These are phyloP conservation scores for Ophioceras dolichostomum DNA, from an alignment of 2,329 filamentous ascomycete species.

Conservation along the genomic window DNA sequence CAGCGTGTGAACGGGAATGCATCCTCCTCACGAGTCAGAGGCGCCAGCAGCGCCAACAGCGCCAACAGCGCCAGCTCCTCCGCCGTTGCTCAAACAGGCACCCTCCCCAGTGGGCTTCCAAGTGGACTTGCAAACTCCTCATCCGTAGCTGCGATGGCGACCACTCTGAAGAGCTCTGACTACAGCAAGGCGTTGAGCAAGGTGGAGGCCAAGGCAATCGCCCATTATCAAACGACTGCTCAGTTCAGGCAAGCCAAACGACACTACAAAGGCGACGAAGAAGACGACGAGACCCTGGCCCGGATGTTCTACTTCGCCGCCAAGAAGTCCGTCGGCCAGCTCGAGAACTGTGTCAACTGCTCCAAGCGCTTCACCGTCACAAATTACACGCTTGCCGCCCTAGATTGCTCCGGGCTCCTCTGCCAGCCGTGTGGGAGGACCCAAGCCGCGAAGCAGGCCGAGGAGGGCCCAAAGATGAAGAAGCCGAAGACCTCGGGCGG, in stretches of 20 bases:
- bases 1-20: conserved; percentile 4
- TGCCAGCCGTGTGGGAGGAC: conserved; percentile 74
- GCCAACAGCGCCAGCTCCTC: no score
- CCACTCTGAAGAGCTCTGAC: conserved; percentile 10
- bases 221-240: conserved; percentile 34
- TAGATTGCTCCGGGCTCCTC: conserved; percentile 75
- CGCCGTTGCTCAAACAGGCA: no score
- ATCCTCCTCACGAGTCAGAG: conserved; percentile 9
- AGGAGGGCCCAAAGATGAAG: conserved; percentile 45
- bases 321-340: conserved; percentile 56
- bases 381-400: conserved; percentile 70
- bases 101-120: not conserved
- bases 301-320: conserved; percentile 32
- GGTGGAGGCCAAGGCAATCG: conserved; percentile 39
- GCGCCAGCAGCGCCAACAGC: no score
- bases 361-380: conserved; percentile 87
- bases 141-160: conserved; percentile 7
- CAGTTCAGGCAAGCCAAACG: conserved; percentile 39
- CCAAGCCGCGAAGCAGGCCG: conserved; percentile 62
- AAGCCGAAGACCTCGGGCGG: conserved; percentile 38
- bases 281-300: conserved; percentile 38
- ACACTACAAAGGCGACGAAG: conserved; percentile 20
- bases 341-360: conserved; percentile 79
- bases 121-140: conserved; percentile 1
- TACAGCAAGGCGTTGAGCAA: conserved; percentile 34